Conservation (phyloP, 1,284 basidiomycete species). For the Tilletia walkeri region DNA sequence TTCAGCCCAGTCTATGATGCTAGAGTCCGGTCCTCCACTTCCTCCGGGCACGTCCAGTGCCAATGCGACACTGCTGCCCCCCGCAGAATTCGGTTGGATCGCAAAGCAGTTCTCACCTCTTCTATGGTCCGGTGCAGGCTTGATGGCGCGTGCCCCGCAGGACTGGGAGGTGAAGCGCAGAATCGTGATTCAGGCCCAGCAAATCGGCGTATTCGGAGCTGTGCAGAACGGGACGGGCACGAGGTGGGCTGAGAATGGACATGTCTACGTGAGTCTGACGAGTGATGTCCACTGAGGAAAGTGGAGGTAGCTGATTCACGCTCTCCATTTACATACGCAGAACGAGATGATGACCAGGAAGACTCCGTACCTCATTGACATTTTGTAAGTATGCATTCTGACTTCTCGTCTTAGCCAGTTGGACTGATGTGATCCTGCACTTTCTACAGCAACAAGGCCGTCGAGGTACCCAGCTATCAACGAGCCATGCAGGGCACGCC, state of each 20-base stretch:
- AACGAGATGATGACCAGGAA: slow-evolving; percentile 4
- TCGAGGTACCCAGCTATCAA: slow-evolving; percentile 12
- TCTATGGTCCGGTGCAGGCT: slow-evolving; percentile 17
- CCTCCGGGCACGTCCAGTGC: background rate
- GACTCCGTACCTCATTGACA: slow-evolving; percentile 31
- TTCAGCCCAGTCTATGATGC: background rate
- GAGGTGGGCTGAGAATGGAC: slow-evolving; percentile 28
- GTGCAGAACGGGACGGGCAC: slow-evolving; percentile 21
- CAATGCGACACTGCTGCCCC: slow-evolving; percentile 22
- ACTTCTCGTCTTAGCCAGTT: background rate
- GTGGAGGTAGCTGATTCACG: background rate
- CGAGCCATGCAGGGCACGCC: slow-evolving; percentile 21
- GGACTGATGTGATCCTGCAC: background rate
- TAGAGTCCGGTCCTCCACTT: background rate
- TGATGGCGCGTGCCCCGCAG: slow-evolving; percentile 18
- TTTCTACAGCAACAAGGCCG: slow-evolving; percentile 8
- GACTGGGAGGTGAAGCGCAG: slow-evolving; percentile 34
- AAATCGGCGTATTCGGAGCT: slow-evolving; percentile 24
- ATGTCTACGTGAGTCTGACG: slow-evolving; percentile 22
- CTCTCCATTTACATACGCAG: background rate
- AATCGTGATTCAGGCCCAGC: slow-evolving; percentile 35
- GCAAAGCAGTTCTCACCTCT: slow-evolving; percentile 23
- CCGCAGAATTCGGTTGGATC: slow-evolving; percentile 35
- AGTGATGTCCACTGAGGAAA: background rate
- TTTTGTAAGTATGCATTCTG: background rate